Conservation (phyloP, 805 yeast genomes). For the Candida odintsovae region DNA sequence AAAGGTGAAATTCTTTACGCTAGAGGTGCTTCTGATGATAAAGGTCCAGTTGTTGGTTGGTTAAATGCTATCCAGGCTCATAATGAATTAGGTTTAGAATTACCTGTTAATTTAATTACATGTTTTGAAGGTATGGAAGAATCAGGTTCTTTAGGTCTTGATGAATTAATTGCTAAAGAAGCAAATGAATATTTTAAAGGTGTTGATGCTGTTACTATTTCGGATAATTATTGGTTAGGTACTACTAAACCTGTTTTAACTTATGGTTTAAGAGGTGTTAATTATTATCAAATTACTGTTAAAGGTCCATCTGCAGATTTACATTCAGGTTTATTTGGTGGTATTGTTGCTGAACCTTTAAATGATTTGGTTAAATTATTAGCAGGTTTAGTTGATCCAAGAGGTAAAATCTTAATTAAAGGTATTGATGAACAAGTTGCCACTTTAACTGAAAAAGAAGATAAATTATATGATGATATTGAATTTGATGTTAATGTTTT, state of each 20-base stretch:
- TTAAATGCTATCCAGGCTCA: constrained; percentile 90
- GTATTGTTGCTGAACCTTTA: constrained; percentile 96
- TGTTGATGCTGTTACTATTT: constrained; percentile 91
- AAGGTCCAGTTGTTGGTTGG: constrained; percentile 98
- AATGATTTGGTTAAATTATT: constrained; percentile 80
- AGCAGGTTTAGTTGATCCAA: constrained; percentile 68
- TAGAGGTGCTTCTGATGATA: constrained; percentile 95
- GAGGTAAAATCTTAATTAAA: constrained; percentile 81
- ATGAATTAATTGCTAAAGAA: constrained; percentile 72
- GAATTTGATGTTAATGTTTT: constrained; percentile 82
- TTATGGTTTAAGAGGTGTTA: constrained; percentile 95
- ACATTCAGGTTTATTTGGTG: constrained; percentile 97
- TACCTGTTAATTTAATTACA: constrained; percentile 88
- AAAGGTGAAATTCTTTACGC: constrained; percentile 72
- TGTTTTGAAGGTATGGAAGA: constrained; percentile 99
- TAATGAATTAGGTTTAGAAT: constrained; percentile 70
- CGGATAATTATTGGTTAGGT: constrained; percentile 98
- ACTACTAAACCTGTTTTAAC: constrained; percentile 95
- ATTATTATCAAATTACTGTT: constrained; percentile 78
- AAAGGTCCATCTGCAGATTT: constrained; percentile 95
- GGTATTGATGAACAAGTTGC: constrained; percentile 95
- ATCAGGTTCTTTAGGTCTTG: constrained; percentile 91
- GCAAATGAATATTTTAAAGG: constrained; percentile 75
- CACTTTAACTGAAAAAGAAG: constrained; percentile 79
- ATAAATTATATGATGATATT: constrained; percentile 72